A percentile compares a stretch with the other conserved stretches of the same genome.
Conservation (phyloP, 139 green algal genomes). For the Yamagishiella unicocca region DNA sequence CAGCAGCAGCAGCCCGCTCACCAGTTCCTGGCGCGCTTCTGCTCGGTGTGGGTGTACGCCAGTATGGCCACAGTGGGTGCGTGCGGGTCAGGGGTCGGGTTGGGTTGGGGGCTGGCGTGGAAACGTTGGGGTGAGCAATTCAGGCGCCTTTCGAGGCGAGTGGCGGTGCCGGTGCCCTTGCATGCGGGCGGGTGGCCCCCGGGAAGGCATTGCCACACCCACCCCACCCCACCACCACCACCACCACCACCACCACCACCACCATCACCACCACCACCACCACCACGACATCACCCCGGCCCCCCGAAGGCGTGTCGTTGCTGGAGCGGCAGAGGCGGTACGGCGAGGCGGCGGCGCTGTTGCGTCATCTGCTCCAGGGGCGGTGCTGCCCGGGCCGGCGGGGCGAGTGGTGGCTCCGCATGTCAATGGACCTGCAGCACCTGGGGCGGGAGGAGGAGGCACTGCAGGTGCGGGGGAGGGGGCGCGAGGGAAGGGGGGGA, state of each 20-base stretch:
- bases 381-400: constrained; percentile 71
- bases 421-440: constrained; percentile 87
- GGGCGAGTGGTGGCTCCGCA: constrained; percentile 87
- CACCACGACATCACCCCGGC: background rate
- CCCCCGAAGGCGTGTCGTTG: constrained; percentile 65
- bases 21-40: constrained; percentile 75
- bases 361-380: constrained; percentile 82
- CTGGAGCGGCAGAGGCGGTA: constrained; percentile 74
- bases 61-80: constrained; percentile 78
- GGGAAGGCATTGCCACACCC: too few relatives aligned
- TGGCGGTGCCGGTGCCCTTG: too few relatives aligned
- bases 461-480: background rate
- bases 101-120: background rate
- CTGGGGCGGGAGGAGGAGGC: constrained; percentile 68
- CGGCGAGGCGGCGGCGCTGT: constrained; percentile 66
- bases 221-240: too few relatives aligned
- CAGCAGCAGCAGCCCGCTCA: background rate
- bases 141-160: too few relatives aligned
- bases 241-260: too few relatives aligned
- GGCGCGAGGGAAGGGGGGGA: background rate
- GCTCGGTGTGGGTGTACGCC: constrained; percentile 77
- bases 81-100: background rate
- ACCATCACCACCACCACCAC: too few relatives aligned
- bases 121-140: too few relatives aligned
- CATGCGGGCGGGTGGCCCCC: too few relatives aligned